These are phyloP conservation scores for Suillus weaverae DNA, from an alignment of 768 basidiomycete species.

Conservation along the genomic window DNA sequence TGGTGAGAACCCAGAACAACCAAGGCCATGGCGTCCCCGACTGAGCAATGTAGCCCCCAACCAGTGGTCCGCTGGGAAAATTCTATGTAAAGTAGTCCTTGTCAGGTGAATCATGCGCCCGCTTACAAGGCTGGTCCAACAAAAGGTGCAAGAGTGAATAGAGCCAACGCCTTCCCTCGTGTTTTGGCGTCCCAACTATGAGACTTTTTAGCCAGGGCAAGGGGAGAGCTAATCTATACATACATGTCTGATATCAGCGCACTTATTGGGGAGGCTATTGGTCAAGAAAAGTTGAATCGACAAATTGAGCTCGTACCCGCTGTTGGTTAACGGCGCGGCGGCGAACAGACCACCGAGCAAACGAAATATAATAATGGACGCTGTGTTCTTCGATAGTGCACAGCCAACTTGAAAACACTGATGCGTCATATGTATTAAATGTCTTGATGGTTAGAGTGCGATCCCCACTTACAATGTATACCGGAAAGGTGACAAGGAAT, in stretches of 20 bases:
- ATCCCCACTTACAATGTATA: not conserved
- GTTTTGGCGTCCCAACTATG: not conserved
- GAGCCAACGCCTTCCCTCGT: not conserved
- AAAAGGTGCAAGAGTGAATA: not conserved
- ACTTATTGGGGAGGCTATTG: not conserved
- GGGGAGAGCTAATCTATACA: not conserved
- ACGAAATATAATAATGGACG: not conserved
- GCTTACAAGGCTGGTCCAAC: not conserved
- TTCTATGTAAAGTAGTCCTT: not conserved
- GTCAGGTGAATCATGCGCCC: not conserved
- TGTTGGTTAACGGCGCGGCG: not conserved
- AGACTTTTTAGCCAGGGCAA: not conserved
- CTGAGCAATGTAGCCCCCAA: not conserved
- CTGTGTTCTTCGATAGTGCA: not conserved
- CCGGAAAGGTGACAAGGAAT: not conserved
- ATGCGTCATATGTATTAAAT: not conserved
- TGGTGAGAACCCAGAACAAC: not conserved
- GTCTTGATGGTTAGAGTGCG: not conserved
- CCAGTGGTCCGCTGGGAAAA: not conserved
- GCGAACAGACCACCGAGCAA: not conserved
- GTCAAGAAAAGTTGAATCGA: not conserved
- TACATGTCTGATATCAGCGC: not conserved
- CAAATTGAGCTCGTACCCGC: not conserved
- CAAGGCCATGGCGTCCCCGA: not conserved
- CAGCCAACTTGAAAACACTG: not conserved